phyloP scores from a whole-genome alignment of 1,284 basidiomycete species.

The Fomitopsis betulina region DNA sequence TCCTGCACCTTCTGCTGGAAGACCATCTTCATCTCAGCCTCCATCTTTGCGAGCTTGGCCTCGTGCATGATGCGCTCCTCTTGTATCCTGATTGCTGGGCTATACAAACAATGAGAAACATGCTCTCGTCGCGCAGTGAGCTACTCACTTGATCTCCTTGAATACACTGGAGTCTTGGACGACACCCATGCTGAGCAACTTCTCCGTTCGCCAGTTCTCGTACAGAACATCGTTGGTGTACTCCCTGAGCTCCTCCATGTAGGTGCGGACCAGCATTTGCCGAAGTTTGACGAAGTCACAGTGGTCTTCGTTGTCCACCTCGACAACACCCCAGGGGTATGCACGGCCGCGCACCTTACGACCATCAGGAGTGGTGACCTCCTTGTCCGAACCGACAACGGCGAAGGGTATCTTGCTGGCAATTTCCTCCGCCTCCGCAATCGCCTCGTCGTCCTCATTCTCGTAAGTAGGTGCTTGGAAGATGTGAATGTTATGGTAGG shows the following conservation, averaged over 20 bases:
- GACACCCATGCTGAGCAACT: slow-evolving; percentile 92
- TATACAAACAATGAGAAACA: slow-evolving; percentile 29
- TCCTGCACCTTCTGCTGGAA: slow-evolving; percentile 99
- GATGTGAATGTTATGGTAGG: slow-evolving; percentile 90
- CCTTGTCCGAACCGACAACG: slow-evolving; percentile 86
- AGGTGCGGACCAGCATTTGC: slow-evolving; percentile 96
- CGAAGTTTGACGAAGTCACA: slow-evolving; percentile 98
- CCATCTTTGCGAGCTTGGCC: slow-evolving; percentile 97
- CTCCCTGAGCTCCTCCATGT: slow-evolving; percentile 97
- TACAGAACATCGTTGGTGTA: slow-evolving; percentile 92
- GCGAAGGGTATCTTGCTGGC: slow-evolving; percentile 97
- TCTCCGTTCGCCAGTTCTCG: slow-evolving; percentile 95
- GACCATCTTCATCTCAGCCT: slow-evolving; percentile 99
- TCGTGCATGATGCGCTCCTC: slow-evolving; percentile 93
- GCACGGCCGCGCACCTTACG: slow-evolving; percentile 87
- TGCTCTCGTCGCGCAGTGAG: neutral
- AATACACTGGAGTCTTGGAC: slow-evolving; percentile 95
- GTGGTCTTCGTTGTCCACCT: slow-evolving; percentile 97
- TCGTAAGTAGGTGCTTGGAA: slow-evolving; percentile 96
- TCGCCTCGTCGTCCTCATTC: slow-evolving; percentile 94
- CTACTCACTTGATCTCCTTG: slow-evolving; percentile 93
- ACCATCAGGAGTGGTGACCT: slow-evolving; percentile 80
- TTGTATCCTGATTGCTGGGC: slow-evolving; percentile 91
- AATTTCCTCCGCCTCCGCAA: slow-evolving; percentile 94
- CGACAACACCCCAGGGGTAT: slow-evolving; percentile 97